These are phyloP conservation scores for Magnaporthiopsis poae DNA, from an alignment of 2,329 filamentous ascomycete species.

Conservation along the genomic window DNA sequence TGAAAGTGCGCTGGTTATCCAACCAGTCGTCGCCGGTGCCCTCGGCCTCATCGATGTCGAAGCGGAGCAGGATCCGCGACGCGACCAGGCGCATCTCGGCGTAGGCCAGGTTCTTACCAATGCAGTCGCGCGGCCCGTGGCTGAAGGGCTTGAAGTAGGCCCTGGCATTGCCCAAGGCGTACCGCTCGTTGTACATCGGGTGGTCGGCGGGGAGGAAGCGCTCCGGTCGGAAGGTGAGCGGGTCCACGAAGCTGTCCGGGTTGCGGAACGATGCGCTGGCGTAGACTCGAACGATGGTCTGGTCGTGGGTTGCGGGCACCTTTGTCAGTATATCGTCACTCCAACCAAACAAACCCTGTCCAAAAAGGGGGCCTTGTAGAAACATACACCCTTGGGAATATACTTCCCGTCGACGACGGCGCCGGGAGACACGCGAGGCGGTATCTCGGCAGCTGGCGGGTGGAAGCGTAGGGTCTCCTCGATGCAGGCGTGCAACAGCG, in stretches of 20 bases:
- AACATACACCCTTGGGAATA: not conserved
- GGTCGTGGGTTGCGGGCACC: not conserved
- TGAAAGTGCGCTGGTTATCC: not conserved
- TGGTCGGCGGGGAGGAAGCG: not conserved
- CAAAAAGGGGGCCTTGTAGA: too few species aligned
- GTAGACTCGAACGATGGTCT: not conserved
- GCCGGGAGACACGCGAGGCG: not conserved
- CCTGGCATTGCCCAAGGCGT: not conserved
- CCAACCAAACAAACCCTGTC: too few species aligned
- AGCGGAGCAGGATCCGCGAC: slow-evolving; percentile 28
- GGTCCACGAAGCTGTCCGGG: not conserved
- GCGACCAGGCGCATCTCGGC: slow-evolving; percentile 32
- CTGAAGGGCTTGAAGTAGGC: slow-evolving; percentile 4
- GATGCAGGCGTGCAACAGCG: slow-evolving; percentile 26
- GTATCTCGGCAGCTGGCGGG: slow-evolving; percentile 22
- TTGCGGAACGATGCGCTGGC: not conserved
- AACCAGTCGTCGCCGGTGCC: slow-evolving; percentile 16
- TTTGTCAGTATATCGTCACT: not conserved
- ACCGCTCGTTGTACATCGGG: not conserved
- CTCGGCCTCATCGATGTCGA: slow-evolving; percentile 26
- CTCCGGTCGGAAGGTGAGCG: not conserved
- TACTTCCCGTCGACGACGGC: not conserved
- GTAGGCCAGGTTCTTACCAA: slow-evolving; percentile 23
- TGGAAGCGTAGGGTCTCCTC: slow-evolving; percentile 23
- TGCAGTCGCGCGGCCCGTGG: slow-evolving; percentile 4